These are phyloP conservation scores for Cardamine occulta DNA, from an alignment of 345 rosid genomes.

Conservation along the genomic window DNA sequence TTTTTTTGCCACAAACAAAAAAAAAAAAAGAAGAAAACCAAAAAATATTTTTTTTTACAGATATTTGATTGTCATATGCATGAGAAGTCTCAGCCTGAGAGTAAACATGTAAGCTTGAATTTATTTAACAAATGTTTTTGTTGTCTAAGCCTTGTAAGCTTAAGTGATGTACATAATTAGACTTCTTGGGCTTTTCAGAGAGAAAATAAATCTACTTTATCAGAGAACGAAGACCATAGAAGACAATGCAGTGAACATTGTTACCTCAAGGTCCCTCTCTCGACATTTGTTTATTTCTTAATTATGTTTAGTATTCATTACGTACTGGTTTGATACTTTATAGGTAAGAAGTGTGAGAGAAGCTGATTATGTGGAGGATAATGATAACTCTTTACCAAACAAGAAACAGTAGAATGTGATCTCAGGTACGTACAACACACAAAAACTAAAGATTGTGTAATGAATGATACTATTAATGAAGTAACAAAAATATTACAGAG, in stretches of 20 bases:
- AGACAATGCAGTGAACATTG: constrained; percentile 27
- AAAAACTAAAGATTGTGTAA: constrained; percentile 2
- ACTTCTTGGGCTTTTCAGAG: constrained; percentile 22
- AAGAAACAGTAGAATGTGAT: constrained; percentile 58
- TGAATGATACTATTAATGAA: constrained; percentile 15
- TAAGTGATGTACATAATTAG: constrained; percentile 13
- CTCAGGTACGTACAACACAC: constrained; percentile 13
- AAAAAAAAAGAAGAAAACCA: not conserved
- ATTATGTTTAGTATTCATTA: constrained; percentile 5
- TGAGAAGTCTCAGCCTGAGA: constrained; percentile 10
- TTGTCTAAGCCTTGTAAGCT: constrained; percentile 17
- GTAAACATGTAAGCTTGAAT: constrained; percentile 20
- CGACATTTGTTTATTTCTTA: constrained; percentile 37
- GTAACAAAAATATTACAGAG: constrained; percentile 42
- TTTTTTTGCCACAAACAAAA: not conserved
- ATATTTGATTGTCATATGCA: constrained; percentile 18
- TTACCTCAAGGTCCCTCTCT: constrained; percentile 36
- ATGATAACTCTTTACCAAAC: constrained; percentile 19
- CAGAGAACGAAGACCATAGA: not conserved
- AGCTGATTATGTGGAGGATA: constrained; percentile 33
- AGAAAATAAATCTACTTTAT: not conserved
- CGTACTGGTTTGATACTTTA: constrained; percentile 33
- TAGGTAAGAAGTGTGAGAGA: constrained; percentile 60
- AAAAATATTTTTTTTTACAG: constrained; percentile 2
- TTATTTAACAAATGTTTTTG: not conserved